A percentile compares a stretch with the other conserved stretches of the same genome.
These are phyloP conservation scores for Triticum dicoccoides DNA, from an alignment of 176 grass and related monocot genomes.

Conservation along the genomic window DNA sequence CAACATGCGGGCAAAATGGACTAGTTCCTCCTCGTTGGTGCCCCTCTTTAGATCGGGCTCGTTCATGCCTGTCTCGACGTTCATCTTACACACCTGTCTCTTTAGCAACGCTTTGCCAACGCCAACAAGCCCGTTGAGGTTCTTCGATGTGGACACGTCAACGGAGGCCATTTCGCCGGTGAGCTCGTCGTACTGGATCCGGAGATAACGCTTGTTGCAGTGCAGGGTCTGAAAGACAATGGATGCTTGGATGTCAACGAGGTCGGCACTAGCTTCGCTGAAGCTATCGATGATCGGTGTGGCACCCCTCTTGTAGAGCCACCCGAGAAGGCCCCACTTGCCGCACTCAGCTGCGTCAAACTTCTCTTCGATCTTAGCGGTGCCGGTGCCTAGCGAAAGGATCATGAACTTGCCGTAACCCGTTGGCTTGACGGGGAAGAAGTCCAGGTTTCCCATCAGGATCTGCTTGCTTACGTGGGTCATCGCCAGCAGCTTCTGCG, in stretches of 20 bases:
- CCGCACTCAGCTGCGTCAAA: not conserved
- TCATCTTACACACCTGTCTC: constrained; percentile 34
- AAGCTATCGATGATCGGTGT: constrained; percentile 51
- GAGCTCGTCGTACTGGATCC: constrained; percentile 55
- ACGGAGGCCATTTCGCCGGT: not conserved
- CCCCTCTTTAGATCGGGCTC: no score
- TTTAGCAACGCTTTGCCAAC: constrained; percentile 37
- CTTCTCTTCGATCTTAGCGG: constrained; percentile 39
- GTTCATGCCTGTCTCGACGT: not conserved
- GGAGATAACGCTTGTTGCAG: constrained; percentile 55
- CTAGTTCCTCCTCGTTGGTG: not conserved
- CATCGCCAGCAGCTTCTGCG: constrained; percentile 54
- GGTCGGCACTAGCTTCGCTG: no score
- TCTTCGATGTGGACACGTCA: constrained; percentile 31
- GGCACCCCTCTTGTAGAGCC: constrained; percentile 45
- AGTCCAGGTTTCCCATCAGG: not conserved
- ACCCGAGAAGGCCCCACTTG: constrained; percentile 53
- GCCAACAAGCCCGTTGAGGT: constrained; percentile 23
- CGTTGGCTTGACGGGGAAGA: no score
- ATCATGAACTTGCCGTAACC: no score
- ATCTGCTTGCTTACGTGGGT: constrained; percentile 54
- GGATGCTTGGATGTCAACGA: no score
- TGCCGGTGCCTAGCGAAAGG: not conserved
- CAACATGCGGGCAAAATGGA: constrained; percentile 16
- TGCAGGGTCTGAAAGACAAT: not conserved